Percentiles rank a stretch among this genome's conserved stretches.
Evolutionary conservation across 495 filamentous ascomycete genomes (phyloP).

Genomic region (Evansstolkia leycettana): DNA sequence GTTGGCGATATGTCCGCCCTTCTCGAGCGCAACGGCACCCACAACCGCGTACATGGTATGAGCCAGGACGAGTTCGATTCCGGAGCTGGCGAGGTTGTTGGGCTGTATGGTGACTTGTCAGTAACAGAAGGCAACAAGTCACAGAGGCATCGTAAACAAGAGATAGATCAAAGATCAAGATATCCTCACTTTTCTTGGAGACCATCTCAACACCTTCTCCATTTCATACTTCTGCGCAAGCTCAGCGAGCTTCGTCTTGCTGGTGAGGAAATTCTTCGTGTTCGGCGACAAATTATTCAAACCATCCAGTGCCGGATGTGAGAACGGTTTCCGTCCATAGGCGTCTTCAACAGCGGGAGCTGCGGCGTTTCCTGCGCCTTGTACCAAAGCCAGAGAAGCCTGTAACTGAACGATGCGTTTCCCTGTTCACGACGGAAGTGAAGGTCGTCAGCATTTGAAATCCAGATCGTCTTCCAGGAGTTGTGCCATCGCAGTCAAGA

Average conservation of each 20-base stretch:
- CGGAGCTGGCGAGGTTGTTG: constrained; percentile 56
- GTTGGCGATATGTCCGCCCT: constrained; percentile 68
- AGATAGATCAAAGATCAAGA: neutral
- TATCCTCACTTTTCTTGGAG: constrained; percentile 68
- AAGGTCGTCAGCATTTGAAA: constrained; percentile 4
- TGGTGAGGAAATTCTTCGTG: constrained; percentile 43
- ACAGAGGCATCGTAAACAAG: constrained; percentile 2
- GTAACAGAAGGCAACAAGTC: constrained; percentile 1
- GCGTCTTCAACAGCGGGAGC: constrained; percentile 11
- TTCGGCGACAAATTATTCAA: constrained; percentile 50
- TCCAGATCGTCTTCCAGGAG: neutral
- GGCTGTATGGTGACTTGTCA: constrained; percentile 36
- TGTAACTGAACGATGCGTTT: constrained; percentile 73
- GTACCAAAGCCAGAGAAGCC: constrained; percentile 57
- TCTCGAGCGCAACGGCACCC: constrained; percentile 76
- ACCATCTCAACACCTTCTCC: constrained; percentile 69
- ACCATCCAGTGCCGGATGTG: constrained; percentile 59
- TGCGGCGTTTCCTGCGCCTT: constrained; percentile 21
- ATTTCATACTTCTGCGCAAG: constrained; percentile 62
- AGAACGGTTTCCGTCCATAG: constrained; percentile 52
- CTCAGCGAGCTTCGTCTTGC: constrained; percentile 46
- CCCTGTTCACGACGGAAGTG: constrained; percentile 44
- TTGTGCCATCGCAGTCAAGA: too few relatives aligned
- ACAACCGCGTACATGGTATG: constrained; percentile 73
- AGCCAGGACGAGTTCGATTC: constrained; percentile 57